These are phyloP conservation scores for Acephala macrosclerotiorum DNA, from an alignment of 2,329 filamentous ascomycete species.

Conservation along the genomic window DNA sequence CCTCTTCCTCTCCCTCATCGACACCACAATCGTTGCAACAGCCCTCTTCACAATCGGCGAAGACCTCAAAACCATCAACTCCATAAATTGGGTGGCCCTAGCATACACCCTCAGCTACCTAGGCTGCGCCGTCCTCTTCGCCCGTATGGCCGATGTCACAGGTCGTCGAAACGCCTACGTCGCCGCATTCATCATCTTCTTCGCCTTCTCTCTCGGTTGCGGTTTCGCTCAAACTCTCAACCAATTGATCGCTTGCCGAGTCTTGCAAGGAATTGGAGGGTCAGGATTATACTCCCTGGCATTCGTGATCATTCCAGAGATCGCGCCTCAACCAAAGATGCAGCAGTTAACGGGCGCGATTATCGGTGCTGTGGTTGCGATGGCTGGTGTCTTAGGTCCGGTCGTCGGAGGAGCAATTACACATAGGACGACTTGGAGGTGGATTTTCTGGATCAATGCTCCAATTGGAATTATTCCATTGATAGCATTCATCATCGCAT, in stretches of 20 bases:
- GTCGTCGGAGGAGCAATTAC: conserved; percentile 38
- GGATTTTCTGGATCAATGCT: conserved; percentile 49
- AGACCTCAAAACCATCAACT: conserved; percentile 55
- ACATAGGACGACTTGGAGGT: conserved; percentile 28
- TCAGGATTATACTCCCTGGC: conserved; percentile 48
- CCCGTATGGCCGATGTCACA: conserved; percentile 61
- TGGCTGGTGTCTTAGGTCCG: conserved; percentile 36
- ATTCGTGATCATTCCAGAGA: conserved; percentile 51
- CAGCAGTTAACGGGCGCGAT: conserved; percentile 54
- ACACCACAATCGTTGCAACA: conserved; percentile 66
- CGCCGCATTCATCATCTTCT: conserved; percentile 59
- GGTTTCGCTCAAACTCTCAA: conserved; percentile 53
- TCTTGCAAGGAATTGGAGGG: conserved; percentile 44
- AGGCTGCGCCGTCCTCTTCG: conserved; percentile 61
- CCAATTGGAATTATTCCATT: conserved; percentile 58
- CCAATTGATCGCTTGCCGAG: conserved; percentile 47
- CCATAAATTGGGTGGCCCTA: conserved; percentile 62
- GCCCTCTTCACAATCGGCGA: conserved; percentile 61
- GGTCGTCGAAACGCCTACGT: conserved; percentile 61
- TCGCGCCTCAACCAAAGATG: conserved; percentile 49
- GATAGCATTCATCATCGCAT: conserved; percentile 55
- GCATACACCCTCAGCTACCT: conserved; percentile 61
- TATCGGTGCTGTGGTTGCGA: conserved; percentile 51
- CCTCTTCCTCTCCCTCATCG: conserved; percentile 64
- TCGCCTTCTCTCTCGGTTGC: conserved; percentile 63